Evolutionary conservation across 169 alveolate genomes (phyloP), one percentile per base, ranked within the genome.

Genomic region (Babesia sp.): DNA sequence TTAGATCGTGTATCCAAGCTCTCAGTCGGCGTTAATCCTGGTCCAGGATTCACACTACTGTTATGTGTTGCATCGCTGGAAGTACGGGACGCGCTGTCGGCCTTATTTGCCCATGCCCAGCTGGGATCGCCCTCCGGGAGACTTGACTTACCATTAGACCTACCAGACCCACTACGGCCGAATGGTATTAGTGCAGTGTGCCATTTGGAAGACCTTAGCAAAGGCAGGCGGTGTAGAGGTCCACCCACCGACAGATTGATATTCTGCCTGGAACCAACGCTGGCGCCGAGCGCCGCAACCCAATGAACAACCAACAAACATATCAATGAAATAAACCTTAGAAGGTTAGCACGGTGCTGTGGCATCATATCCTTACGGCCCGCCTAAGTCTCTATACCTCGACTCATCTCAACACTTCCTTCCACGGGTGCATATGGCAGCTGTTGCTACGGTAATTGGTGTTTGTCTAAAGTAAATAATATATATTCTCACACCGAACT

Each of bases 161-260:
- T 34, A 1, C 56, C 61, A 41, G 48, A 51, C 18, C 74, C 63
- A 11, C 76, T 70, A 53, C 79, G 24, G 7, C 75, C 87, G 50
- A 79, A 79, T 0, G 87, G 87, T 12, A 79, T 56, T 31, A 72
- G 76, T 12, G 83, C 83, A 18, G 57, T n/a, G 20, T 57, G 48
- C 67, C 26, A 45, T 3, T 16, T 22, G 2, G 44, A 6, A 20
- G 33, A 11, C 41, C 36, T 31, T 1, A 46, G 61, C 18, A 34
- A 46, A 5, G 63, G 54, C 44, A 14, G 6, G 4, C 18, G 34
- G 16, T 61, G 1, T 14, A n/a, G 61, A 5, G 59, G 34, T 16
- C 41, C 51, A 7, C 54, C 28, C 59, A 50, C 22, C 59, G 28
- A 36, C 16, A 5, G 51, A 31, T 45, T 34, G 18, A 46, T 48